phyloP scores from a whole-genome alignment of 768 basidiomycete species.

The Nidula microcarpa region DNA sequence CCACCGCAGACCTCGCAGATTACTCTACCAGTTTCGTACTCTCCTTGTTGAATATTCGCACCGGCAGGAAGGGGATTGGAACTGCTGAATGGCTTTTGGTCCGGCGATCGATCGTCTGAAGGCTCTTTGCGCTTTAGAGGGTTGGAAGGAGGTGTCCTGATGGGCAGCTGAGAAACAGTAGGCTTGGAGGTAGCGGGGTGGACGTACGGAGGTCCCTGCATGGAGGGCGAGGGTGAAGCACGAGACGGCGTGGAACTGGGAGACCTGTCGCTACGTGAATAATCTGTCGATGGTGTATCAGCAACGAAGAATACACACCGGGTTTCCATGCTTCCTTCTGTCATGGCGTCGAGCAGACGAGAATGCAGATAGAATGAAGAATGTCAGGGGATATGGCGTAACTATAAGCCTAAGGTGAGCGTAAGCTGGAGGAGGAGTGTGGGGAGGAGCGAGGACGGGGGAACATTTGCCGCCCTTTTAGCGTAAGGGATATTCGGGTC shows the following conservation, averaged over 20 bases:
- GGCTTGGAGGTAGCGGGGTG: background rate
- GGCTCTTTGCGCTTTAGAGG: slow-evolving; percentile 24
- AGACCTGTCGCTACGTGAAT: background rate
- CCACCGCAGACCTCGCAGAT: slow-evolving; percentile 63
- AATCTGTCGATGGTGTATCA: background rate
- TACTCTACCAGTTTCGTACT: slow-evolving; percentile 66
- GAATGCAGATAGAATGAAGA: background rate
- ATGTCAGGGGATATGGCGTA: background rate
- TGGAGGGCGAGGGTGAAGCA: slow-evolving; percentile 1
- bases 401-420: background rate
- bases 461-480: slow-evolving; percentile 13
- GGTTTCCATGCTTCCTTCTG: background rate
- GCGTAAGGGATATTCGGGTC: slow-evolving; percentile 16
- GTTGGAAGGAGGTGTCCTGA: slow-evolving; percentile 5
- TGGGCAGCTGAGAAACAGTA: background rate
- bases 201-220: background rate
- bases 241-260: background rate
- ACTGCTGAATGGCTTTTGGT: slow-evolving; percentile 8
- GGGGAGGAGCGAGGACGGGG: slow-evolving; percentile 2
- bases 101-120: slow-evolving; percentile 8
- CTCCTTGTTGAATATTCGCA: slow-evolving; percentile 22
- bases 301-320: background rate
- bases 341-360: background rate
- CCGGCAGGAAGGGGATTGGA: slow-evolving; percentile 5
- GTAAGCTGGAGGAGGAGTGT: background rate